phyloP scores from a whole-genome alignment of 176 grass and related monocot genomes.

The Triticum turgidum region DNA sequence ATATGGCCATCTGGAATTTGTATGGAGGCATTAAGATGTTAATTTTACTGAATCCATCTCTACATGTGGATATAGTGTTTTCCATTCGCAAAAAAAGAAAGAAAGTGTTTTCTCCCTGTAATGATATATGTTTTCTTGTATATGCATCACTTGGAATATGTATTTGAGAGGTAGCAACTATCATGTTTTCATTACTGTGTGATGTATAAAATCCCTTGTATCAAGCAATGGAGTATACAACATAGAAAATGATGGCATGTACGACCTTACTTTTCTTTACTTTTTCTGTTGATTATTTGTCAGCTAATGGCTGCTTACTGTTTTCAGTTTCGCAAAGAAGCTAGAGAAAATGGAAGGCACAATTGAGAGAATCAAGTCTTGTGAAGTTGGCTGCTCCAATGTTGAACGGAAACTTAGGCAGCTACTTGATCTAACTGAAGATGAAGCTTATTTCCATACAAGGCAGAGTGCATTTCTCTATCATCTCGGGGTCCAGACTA shows the following conservation, averaged over 20 bases:
- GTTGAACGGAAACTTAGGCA: constrained; percentile 85
- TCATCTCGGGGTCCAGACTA: constrained; percentile 74
- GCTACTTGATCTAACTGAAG: constrained; percentile 75
- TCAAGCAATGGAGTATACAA: background rate
- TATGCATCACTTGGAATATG: background rate
- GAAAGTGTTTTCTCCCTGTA: background rate
- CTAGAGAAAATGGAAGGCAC: constrained; percentile 62
- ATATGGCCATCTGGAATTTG: background rate
- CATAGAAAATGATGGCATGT: constrained; percentile 12
- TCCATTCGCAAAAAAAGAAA: background rate
- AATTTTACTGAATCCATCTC: background rate
- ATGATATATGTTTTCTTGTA: background rate
- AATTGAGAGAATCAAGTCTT: constrained; percentile 63
- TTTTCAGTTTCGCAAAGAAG: constrained; percentile 68
- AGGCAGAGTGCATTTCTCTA: constrained; percentile 82
- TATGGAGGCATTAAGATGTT: background rate
- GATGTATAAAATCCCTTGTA: background rate
- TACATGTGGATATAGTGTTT: background rate
- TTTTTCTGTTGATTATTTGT: constrained; percentile 14
- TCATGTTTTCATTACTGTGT: background rate
- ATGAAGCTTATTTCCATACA: constrained; percentile 86
- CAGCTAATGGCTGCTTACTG: background rate
- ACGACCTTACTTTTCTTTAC: background rate
- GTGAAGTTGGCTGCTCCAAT: constrained; percentile 66
- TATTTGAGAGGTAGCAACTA: background rate